Conservation (phyloP, 2,329 filamentous ascomycete genomes). For the Lasiodiplodia gonubiensis region DNA sequence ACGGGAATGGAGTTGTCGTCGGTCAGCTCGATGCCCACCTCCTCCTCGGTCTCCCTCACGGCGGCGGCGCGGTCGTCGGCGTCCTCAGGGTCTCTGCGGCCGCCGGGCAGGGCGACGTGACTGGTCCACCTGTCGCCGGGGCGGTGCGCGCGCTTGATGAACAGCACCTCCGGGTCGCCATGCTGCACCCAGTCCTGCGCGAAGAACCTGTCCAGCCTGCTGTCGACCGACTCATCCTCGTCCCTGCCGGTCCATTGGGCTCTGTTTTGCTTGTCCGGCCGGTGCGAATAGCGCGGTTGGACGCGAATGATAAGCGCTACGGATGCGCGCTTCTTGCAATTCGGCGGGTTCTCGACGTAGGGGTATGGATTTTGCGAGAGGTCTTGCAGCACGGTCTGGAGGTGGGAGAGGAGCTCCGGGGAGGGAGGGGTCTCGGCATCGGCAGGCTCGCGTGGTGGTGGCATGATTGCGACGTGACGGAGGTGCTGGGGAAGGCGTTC, state of each 20-base stretch:
- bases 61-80: slow-evolving; percentile 66
- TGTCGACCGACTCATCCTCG: slow-evolving; percentile 38
- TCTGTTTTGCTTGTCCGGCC: slow-evolving; percentile 43
- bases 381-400: slow-evolving; percentile 50
- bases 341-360: slow-evolving; percentile 55
- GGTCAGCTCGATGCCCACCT: slow-evolving; percentile 67
- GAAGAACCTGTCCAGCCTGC: slow-evolving; percentile 64
- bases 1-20: slow-evolving; percentile 53
- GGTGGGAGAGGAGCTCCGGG: slow-evolving; percentile 44
- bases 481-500: slow-evolving; percentile 7
- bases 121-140: slow-evolving; percentile 72
- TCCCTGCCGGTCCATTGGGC: slow-evolving; percentile 1
- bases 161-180: slow-evolving; percentile 71
- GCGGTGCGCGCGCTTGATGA: slow-evolving; percentile 71
- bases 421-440: slow-evolving; percentile 20
- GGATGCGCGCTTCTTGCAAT: slow-evolving; percentile 65
- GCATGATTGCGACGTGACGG: slow-evolving; percentile 13
- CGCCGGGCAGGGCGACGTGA: slow-evolving; percentile 72
- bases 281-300: slow-evolving; percentile 62
- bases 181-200: slow-evolving; percentile 67
- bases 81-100: slow-evolving; percentile 69
- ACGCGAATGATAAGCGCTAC: slow-evolving; percentile 70
- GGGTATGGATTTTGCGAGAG: slow-evolving; percentile 56
- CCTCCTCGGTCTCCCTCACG: slow-evolving; percentile 68
- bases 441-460: slow-evolving; percentile 23